Base-by-base conservation (phyloP, 805 yeast species). In the Torulaspora quercuum region DNA sequence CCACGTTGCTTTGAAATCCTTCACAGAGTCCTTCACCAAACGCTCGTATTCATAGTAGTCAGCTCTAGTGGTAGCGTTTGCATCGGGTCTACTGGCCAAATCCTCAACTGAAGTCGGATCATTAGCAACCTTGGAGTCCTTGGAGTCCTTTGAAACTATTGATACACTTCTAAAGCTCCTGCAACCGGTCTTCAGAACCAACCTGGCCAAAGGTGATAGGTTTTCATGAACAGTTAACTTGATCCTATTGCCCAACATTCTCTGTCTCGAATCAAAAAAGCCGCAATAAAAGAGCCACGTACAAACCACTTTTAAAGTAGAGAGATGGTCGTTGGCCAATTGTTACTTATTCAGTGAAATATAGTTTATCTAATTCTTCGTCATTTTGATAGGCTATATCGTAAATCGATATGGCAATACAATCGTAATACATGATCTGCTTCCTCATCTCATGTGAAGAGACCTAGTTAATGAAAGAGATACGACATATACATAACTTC, bases 1-100 rank as follows among this genome's bases (percentile, higher is more conserved):
- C 97, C 97, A 89, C 3, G 96, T 85, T 25, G 82, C 86, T 29
- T 57, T 56, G 39, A 50, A 55, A 15, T 58, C 65, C 32, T 64
- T 57, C 7, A 54, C 53, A 3, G 52, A 40, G 28, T 48, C 49
- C 13, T 53, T 55, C 3, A 51, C 46, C 21, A 71, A 58, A 25
- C 68, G 69, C 39, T 68, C 72, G 43, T 69, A 67, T 47, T 80
- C 87, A 34, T 69, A 61, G 40, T 63, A 65, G 49, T 82, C 88
- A 0, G 86, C 75, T 32, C 76, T 59, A 8, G 80, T 70, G 3
- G 88, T 80, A n/a, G 88, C 76, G 6, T 80, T 69, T 14, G 87
- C 87, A 59, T 82, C 89, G 9, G 86, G 86, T 24, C 53, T 44
- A 5, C 51, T 36, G 11, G 44, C 42, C 29, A 47, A 41, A 31